phyloP scores from a whole-genome alignment of 768 basidiomycete genomes.

The Lyophyllum atratum region DNA sequence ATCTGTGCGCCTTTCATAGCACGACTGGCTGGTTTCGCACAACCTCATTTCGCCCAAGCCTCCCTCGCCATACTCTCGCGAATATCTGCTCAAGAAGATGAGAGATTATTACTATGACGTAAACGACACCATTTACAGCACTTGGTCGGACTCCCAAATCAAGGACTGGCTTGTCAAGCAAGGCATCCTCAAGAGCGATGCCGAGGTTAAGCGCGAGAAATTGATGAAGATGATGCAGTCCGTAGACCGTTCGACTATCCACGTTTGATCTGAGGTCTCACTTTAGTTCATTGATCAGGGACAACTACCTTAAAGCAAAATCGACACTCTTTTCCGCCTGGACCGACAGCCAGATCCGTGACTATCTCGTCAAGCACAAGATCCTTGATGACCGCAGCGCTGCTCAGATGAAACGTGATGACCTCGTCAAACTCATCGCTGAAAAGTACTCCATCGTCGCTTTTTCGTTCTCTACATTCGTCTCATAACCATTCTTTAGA shows the following conservation, averaged over 20 bases:
- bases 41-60: conserved; percentile 66
- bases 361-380: conserved; percentile 75
- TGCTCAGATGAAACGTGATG: conserved; percentile 69
- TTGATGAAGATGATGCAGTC: conserved; percentile 72
- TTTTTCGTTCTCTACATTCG: background rate
- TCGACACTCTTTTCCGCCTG: conserved; percentile 70
- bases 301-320: conserved; percentile 64
- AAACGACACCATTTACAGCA: conserved; percentile 54
- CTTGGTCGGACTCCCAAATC: conserved; percentile 81
- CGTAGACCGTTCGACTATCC: conserved; percentile 22
- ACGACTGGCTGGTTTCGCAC: conserved; percentile 83
- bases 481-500: conserved; percentile 19
- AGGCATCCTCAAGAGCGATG: conserved; percentile 70
- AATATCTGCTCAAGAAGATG: conserved; percentile 68
- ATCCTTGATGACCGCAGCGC: conserved; percentile 53
- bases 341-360: conserved; percentile 70
- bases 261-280: background rate
- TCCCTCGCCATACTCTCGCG: conserved; percentile 52
- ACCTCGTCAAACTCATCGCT: conserved; percentile 72
- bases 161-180: conserved; percentile 80
- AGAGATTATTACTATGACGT: conserved; percentile 73
- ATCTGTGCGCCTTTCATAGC: conserved; percentile 37
- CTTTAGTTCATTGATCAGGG: conserved; percentile 34
- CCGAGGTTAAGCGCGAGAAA: conserved; percentile 70
- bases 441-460: conserved; percentile 52